Base-by-base conservation (phyloP, 2,329 filamentous ascomycete genomes). In the Fusarium newnesense region DNA sequence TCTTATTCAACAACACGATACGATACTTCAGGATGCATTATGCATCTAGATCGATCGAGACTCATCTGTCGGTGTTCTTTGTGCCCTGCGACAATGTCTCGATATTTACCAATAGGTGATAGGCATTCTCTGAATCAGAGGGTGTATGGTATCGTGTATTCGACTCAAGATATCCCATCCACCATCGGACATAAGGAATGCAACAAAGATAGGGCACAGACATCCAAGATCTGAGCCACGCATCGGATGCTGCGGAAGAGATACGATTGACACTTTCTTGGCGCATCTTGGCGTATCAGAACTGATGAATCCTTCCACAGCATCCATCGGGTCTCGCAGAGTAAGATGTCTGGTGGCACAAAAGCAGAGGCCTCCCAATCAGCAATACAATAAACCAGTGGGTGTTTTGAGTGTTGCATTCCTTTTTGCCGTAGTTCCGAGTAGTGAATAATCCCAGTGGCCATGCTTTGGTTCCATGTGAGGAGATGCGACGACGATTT, bases 231-330 rank as follows among this genome's bases (percentile, higher is more conserved):
- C 19, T 40, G 3, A 67, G n/a, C 10, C 13, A 36, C 9, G 19
- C 21, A 46, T 30, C 65, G 59, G 59, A 69, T 53, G 52, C 36
- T 28, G 19, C 65, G 65, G 65, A 69, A 69, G n/a, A 47, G 26
- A 47, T 28, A 4, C 12, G 34, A 61, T 61, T 61, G 47, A 44
- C 56, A 62, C n/a, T 24, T 36, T 47, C 49, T 54, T 66, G 54
- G 56, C 47, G 8, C n/a, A 11, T 42, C 26, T 54, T 61, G 47
- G 36, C 42, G 13, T 26, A 44, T 30, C 18, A 28, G 21, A 24
- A 30, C 40, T 24, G 36, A 30, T 42, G 60, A 64, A 58, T 37
- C 5, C 21, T 44, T 19, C 53, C 36, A 61, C 34, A 24, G 12
- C 43, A 52, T 36, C 28, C 43, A 52, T 36, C 28, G 26, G 43